Evolutionary conservation across 2,329 filamentous ascomycete species (phyloP), one percentile per base, ranked within the genome.

Genomic region (Exophiala lecanii-corni): DNA sequence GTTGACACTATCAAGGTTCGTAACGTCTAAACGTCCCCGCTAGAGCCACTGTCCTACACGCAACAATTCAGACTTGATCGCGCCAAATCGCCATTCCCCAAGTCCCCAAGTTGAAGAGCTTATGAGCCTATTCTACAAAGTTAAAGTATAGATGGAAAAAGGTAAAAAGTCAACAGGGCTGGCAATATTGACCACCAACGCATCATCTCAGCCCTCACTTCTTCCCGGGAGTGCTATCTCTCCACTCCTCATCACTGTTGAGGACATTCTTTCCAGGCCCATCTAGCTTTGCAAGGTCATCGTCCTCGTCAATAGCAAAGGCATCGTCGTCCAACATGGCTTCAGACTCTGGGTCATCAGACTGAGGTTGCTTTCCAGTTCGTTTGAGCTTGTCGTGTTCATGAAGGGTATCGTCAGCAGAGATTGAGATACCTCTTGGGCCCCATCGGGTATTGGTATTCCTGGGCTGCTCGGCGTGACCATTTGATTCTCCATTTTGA

Each of bases 361-460:
- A 4, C n/a, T 18, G 39, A 5, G 31, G 4, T 13, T 18, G 39
- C 9, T 44, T 35, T 2, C 17, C 25, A 12, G 38, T 17, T 28
- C 36, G 39, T 28, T 49, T 53, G 4, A 35, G 31, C 16, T 42
- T 42, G 39, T 56, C 33, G 36, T 55, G 53, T 9, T 57, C 54
- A n/a, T 57, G 60, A 41, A 69, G 39, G 1, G 65, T 66, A 39
- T 81, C 76, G 54, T 81, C 78, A 0, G 78, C 78, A 15, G 74
- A 75, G 2, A 81, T 73, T 2, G 74, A 78, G 31, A 81, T 75
- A 12, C 78, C 77, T 42, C 76, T 64, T 2, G 69, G 63, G 6
- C 78, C 77, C 78, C 78, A 81, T 23, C 69, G 67, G 45, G 73
- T 74, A 30, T 51, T 55, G 45, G 73, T 74, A 26, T 51, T 55